Evolutionary conservation across 257 asterid species (phyloP).

Genomic region (Gentiana dahurica): DNA sequence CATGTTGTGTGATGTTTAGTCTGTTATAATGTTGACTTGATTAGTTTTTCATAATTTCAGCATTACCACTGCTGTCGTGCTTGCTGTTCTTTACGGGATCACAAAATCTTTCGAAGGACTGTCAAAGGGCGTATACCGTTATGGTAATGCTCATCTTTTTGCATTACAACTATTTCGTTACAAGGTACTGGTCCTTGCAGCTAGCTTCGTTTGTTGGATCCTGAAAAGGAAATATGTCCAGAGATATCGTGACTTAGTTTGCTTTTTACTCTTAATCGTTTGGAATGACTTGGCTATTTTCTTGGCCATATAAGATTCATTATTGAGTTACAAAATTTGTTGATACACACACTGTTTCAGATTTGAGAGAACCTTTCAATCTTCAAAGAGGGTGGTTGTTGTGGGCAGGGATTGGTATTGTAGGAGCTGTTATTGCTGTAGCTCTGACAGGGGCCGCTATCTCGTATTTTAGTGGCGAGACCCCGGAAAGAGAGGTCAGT

Average conservation of each 20-base stretch:
- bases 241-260: no score
- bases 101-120: slow-evolving; percentile 84
- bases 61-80: slow-evolving; percentile 72
- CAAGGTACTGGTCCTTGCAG: neutral
- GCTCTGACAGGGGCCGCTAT: slow-evolving; percentile 63
- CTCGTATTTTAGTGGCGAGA: slow-evolving; percentile 62
- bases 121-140: slow-evolving; percentile 79
- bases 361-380: slow-evolving; percentile 74
- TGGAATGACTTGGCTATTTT: no score
- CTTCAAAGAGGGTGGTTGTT: slow-evolving; percentile 83
- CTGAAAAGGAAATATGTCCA: no score
- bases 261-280: no score
- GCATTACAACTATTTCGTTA: neutral
- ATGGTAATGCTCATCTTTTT: slow-evolving; percentile 39
- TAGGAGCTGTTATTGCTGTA: slow-evolving; percentile 71
- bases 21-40: slow-evolving; percentile 1
- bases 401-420: slow-evolving; percentile 92
- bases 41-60: slow-evolving; percentile 29
- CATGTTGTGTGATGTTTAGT: slow-evolving; percentile 1
- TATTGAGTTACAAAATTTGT: neutral
- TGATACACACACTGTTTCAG: slow-evolving; percentile 23
- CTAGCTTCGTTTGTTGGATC: neutral
- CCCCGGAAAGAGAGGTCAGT: slow-evolving; percentile 89
- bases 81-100: slow-evolving; percentile 70
- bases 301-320: neutral